Conservation (phyloP, 78 protist species). For the Dictyostelium capitatum region DNA sequence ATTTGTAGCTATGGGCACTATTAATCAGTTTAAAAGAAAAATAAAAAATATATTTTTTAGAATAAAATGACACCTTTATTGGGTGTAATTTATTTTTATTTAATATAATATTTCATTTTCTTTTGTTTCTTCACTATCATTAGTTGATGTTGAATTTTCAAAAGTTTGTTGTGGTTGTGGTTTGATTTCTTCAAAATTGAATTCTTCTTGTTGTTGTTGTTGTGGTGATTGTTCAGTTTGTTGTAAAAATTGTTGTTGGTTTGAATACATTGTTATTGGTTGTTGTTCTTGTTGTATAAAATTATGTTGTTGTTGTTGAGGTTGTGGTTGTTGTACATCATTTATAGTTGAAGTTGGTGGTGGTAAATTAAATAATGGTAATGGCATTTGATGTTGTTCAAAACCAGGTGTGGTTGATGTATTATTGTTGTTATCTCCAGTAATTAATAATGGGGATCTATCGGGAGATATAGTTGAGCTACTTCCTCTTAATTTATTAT, state of each 20-base stretch:
- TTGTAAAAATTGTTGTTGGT: not conserved
- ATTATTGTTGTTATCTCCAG: not conserved
- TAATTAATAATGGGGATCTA: constrained; percentile 5
- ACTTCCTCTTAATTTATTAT: not conserved
- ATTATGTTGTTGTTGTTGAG: constrained; percentile 4
- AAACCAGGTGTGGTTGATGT: not conserved
- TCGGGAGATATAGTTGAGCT: not conserved
- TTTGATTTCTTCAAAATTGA: not conserved
- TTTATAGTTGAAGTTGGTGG: constrained; percentile 9
- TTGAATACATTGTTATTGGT: not conserved
- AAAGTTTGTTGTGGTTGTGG: not conserved
- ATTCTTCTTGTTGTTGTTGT: constrained; percentile 26
- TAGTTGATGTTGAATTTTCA: not conserved
- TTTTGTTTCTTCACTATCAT: too few species aligned
- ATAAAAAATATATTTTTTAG: too few species aligned
- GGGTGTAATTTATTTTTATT: too few species aligned
- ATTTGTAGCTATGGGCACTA: too few species aligned
- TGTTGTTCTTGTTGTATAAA: not conserved
- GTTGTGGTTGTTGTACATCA: not conserved
- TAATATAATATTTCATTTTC: too few species aligned
- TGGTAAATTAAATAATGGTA: constrained; percentile 4
- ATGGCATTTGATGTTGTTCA: not conserved
- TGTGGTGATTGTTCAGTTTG: constrained; percentile 41
- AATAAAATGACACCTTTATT: too few species aligned
- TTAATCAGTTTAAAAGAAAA: too few species aligned